Evolutionary conservation across 2,329 filamentous ascomycete species (phyloP).

Genomic region (Ascocoryne sarcoides): DNA sequence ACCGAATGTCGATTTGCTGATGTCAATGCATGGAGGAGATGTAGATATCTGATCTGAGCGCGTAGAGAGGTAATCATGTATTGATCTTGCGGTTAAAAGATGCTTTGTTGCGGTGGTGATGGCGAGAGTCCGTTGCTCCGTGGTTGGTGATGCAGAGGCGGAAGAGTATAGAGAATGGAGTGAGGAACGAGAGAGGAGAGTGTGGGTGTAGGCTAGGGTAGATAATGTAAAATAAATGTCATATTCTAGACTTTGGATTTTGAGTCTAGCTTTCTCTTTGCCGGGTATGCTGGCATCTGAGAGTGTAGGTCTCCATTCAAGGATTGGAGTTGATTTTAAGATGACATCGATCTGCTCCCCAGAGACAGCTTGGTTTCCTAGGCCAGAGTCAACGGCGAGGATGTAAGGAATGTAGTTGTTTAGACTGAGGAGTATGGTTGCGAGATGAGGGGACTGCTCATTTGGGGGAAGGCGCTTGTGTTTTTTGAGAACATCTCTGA

Average conservation of each 20-base stretch:
- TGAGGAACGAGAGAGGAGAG: constrained; percentile 60
- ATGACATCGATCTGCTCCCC: constrained; percentile 60
- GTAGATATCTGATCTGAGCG: constrained; percentile 39
- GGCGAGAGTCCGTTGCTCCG: constrained; percentile 59
- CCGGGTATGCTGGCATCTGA: constrained; percentile 54
- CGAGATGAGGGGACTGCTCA: constrained; percentile 62
- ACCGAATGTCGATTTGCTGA: constrained; percentile 42
- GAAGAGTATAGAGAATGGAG: constrained; percentile 67
- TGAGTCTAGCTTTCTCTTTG: constrained; percentile 57
- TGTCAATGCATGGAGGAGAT: constrained; percentile 40
- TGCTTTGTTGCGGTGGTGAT: constrained; percentile 68
- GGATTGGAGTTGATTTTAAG: constrained; percentile 49
- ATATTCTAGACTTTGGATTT: constrained; percentile 66
- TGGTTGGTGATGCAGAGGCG: constrained; percentile 48
- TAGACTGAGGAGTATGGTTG: constrained; percentile 58
- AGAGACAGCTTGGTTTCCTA: constrained; percentile 46
- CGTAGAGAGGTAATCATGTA: constrained; percentile 63
- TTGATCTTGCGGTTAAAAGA: constrained; percentile 67
- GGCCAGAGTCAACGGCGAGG: constrained; percentile 63
- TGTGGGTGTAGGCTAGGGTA: constrained; percentile 67
- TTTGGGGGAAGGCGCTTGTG: constrained; percentile 75
- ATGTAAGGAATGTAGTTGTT: constrained; percentile 79
- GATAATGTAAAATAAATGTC: constrained; percentile 75
- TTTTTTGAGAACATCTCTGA: constrained; percentile 76
- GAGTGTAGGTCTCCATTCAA: constrained; percentile 82